phyloP scores from a whole-genome alignment of 345 rosid species.

The Sonneratia alba region DNA sequence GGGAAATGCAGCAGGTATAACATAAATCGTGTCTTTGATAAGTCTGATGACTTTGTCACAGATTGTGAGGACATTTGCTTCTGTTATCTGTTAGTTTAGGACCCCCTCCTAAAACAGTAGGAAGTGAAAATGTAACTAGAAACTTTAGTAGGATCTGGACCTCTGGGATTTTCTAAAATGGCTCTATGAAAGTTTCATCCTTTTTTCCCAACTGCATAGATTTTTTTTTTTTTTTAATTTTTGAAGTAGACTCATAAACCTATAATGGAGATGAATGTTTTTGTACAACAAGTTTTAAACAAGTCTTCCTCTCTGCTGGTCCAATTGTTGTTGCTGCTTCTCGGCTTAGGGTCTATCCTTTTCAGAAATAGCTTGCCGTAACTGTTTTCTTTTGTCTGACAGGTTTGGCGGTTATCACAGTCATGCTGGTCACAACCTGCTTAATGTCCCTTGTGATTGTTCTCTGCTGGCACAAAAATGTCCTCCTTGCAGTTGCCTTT shows the following conservation, averaged over 20 bases:
- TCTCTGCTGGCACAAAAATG: constrained; percentile 81
- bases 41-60: neutral
- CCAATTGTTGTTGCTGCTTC: neutral
- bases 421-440: constrained; percentile 96
- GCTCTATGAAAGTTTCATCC: too few relatives aligned
- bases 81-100: neutral
- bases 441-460: constrained; percentile 90
- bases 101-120: neutral
- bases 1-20: constrained; percentile 89
- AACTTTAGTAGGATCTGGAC: neutral
- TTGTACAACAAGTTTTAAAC: neutral
- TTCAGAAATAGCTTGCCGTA: neutral
- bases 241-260: neutral
- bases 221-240: neutral
- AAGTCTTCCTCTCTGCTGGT: neutral
- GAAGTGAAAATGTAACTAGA: neutral
- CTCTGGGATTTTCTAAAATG: neutral
- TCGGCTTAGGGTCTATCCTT: neutral
- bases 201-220: neutral
- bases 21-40: neutral
- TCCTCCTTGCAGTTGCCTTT: constrained; percentile 55
- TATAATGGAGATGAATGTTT: neutral
- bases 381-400: constrained; percentile 8
- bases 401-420: constrained; percentile 99
- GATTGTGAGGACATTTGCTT: neutral